These are phyloP conservation scores for Sambucus nigra DNA, from an alignment of 129 eudicot species.

Conservation along the genomic window DNA sequence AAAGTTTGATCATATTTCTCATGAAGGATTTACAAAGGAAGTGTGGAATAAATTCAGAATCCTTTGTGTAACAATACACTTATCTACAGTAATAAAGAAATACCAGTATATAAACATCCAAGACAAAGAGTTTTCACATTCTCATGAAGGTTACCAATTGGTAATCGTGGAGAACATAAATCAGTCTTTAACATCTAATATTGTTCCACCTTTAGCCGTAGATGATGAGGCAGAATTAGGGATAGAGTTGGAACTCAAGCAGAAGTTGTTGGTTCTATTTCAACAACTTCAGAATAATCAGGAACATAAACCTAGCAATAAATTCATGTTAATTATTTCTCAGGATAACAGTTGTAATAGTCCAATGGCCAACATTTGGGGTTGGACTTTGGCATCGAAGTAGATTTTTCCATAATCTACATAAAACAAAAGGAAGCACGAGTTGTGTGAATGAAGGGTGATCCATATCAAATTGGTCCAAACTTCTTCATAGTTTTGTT, in stretches of 20 bases:
- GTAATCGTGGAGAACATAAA: slow-evolving; percentile 37
- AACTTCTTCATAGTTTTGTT: background rate
- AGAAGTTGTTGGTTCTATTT: slow-evolving; percentile 31
- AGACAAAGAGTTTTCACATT: slow-evolving; percentile 31
- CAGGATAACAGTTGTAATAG: background rate
- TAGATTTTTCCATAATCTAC: background rate
- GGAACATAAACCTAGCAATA: slow-evolving; percentile 4
- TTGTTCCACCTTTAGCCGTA: slow-evolving; percentile 17
- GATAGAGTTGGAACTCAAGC: slow-evolving; percentile 49
- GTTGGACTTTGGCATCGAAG: background rate
- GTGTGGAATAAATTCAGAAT: slow-evolving; percentile 53
- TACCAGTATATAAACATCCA: slow-evolving; percentile 22
- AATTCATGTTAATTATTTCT: background rate
- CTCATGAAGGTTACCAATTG: slow-evolving; percentile 55
- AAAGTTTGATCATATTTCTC: slow-evolving; percentile 26
- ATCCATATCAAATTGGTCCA: background rate
- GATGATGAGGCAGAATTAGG: slow-evolving; percentile 31
- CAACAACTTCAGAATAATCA: slow-evolving; percentile 23
- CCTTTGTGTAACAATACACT: slow-evolving; percentile 58
- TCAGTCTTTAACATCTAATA: slow-evolving; percentile 10
- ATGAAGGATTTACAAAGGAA: slow-evolving; percentile 49
- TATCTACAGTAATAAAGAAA: slow-evolving; percentile 44
- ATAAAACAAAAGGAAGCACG: background rate
- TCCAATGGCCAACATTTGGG: background rate
- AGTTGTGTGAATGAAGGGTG: background rate